These are phyloP conservation scores for Diaporthe caulivora DNA, from an alignment of 2,329 filamentous ascomycete species.

Conservation along the genomic window DNA sequence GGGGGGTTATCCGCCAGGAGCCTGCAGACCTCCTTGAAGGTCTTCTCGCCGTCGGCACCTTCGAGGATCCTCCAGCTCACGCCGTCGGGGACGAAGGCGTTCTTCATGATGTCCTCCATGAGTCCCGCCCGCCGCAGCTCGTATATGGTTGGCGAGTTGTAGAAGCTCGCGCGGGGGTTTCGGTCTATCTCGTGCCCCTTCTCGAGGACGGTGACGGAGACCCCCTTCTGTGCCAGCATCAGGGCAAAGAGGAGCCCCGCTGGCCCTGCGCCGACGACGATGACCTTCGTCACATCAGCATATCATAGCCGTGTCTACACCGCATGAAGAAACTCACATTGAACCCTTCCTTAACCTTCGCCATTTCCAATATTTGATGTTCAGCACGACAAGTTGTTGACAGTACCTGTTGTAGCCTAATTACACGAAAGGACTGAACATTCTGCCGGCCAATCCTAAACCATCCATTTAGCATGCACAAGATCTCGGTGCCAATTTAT, in stretches of 20 bases:
- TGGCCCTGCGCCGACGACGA: constrained; percentile 44
- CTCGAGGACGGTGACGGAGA: constrained; percentile 46
- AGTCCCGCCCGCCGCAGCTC: constrained; percentile 47
- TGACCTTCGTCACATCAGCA: constrained; percentile 35
- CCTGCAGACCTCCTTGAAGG: constrained; percentile 39
- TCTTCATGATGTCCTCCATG: constrained; percentile 45
- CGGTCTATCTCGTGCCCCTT: constrained; percentile 45
- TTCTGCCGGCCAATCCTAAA: neutral
- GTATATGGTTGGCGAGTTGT: constrained; percentile 44
- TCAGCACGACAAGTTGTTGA: neutral
- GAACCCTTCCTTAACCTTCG: neutral
- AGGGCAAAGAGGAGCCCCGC: constrained; percentile 43
- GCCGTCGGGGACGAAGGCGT: constrained; percentile 44
- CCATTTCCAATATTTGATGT: neutral
- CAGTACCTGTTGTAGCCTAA: neutral
- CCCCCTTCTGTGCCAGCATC: constrained; percentile 42
- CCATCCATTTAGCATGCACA: neutral
- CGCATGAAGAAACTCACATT: neutral
- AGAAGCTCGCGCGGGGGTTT: constrained; percentile 49
- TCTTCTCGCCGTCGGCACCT: constrained; percentile 39
- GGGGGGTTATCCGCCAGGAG: constrained; percentile 35
- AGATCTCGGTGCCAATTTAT: neutral
- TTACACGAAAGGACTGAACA: neutral
- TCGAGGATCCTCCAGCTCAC: constrained; percentile 45
- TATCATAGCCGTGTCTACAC: fast-evolving